A percentile compares a stretch with the other conserved stretches of the same genome.
phyloP scores from a whole-genome alignment of 2,329 filamentous ascomycete species.

The Penicillium hesseltinei region DNA sequence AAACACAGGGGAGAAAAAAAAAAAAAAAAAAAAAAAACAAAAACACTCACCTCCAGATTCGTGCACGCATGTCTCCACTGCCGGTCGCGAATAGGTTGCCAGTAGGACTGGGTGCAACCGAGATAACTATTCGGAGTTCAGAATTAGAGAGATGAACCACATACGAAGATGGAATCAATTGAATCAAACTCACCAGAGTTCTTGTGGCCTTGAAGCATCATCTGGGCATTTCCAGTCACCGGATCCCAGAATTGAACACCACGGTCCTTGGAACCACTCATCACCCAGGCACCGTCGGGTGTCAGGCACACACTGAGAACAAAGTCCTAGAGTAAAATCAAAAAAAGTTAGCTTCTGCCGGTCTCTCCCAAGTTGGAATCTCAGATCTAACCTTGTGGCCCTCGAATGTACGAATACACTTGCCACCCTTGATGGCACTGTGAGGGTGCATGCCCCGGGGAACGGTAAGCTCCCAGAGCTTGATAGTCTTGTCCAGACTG shows the following conservation, averaged over 20 bases:
- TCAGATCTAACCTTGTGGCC: slow-evolving; percentile 73
- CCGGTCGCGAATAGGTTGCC: slow-evolving; percentile 91
- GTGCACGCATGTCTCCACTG: slow-evolving; percentile 93
- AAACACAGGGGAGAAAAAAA: not conserved
- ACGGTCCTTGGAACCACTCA: slow-evolving; percentile 94
- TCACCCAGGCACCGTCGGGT: slow-evolving; percentile 90
- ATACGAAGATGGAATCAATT: not conserved
- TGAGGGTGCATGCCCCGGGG: slow-evolving; percentile 65
- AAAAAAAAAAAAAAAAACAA: too few relatives aligned
- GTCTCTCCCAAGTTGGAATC: not conserved
- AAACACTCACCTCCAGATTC: slow-evolving; percentile 78
- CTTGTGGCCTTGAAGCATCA: slow-evolving; percentile 99
- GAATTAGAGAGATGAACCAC: slow-evolving; percentile 1
- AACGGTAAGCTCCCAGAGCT: slow-evolving; percentile 93
- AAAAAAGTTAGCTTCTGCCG: not conserved
- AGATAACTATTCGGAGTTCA: slow-evolving; percentile 66
- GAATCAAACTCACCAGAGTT: slow-evolving; percentile 66
- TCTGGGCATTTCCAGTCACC: slow-evolving; percentile 84
- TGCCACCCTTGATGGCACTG: slow-evolving; percentile 74
- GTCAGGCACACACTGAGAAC: slow-evolving; percentile 94
- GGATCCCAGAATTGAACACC: slow-evolving; percentile 99
- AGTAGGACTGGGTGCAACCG: slow-evolving; percentile 86
- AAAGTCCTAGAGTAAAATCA: slow-evolving; percentile 68
- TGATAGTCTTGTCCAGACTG: slow-evolving; percentile 96
- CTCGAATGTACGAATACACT: slow-evolving; percentile 95